Evolutionary conservation across 192 early-diverging fungal species (phyloP), one percentile per base, ranked within the genome.

Genomic region (Entomortierella parvispora): DNA sequence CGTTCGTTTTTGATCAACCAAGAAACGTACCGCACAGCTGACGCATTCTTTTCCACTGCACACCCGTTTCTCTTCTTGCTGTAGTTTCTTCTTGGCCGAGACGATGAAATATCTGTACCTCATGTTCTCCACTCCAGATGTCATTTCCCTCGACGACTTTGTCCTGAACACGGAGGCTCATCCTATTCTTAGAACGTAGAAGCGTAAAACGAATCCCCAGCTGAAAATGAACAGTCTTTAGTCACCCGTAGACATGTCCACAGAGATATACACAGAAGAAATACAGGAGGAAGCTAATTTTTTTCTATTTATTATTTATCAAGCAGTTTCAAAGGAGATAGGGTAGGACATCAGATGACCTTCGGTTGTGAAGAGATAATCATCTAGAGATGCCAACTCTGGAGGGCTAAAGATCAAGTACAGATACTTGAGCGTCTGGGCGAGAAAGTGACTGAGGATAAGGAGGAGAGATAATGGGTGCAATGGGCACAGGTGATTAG

Each of bases 111-210:
- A 99, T 75, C 83, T 96, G 26, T 99, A 94, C 76, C 62, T 99
- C 65, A 84, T 97, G 51, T 97, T 95, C 69, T 86, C 89, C 18
- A 80, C 85, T 42, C 55, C 83, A 0, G 80, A 89, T 64, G 55
- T 85, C 8, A 68, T 95, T 40, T 80, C 92, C 11, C 81, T 97
- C 42, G 90, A 94, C 62, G 71, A 93, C 76, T 96, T 88, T 82
- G 95, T 98, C 4, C 89, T 97, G 65, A 99, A 94, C 71, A 99
- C 97, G 4, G 97, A 97, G 78, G 96, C 95, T 22, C 97, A 97
- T 81, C 95, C 95, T 47, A 65, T 98, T 23, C 69, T 75, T 45
- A 56, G 77, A 25, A 64, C 60, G 1, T 77, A 61, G 59, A 52
- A 81, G 85, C 37, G 37, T 40, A 40, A 40, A 40, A 12, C 37